Evolutionary conservation across 2,329 filamentous ascomycete genomes (phyloP), one percentile per base, ranked within the genome.

Genomic region (Claviceps pusilla): DNA sequence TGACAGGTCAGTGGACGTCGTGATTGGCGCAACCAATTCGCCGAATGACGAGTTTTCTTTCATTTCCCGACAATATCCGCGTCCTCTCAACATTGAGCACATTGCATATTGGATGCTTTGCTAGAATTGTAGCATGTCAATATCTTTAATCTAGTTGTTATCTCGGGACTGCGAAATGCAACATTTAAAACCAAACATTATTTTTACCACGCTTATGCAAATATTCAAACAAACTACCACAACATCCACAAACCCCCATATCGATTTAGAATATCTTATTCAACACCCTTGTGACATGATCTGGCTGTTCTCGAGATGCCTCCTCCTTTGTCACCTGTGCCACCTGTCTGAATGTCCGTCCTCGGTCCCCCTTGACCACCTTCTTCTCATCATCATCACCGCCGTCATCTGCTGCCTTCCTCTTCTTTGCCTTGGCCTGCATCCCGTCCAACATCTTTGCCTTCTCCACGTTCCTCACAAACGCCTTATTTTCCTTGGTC

Each of bases 381-480:
- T 48, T 55, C 54, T 54, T 45, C n/a, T 31, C 58, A 4, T 57
- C 58, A 37, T 58, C 54, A 24, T 57, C 58, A 10, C 56, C 62
- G n/a, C 57, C 61, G 7, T 59, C 62, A 3, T 57, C 60, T 4
- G 58, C 65, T 11, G 60, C 62, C 68, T 56, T 65, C 63, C 57
- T 68, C 68, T 71, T 72, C 66, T 64, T 73, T 52, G 74, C 74
- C 60, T 71, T 75, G 65, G 82, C 74, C 64, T 83, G 80, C 68
- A 90, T 89, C 10, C 82, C 82, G 51, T 87, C 82, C 59, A 88
- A 66, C 76, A 89, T 85, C 79, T 90, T 91, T 51, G 82, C 84
- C 64, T 76, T 80, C 74, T 93, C 87, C 55, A 93, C 77, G 65
- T 91, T 89, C 61, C 80, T 75, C 56, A 90, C 78, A 66, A 91